These are phyloP conservation scores for Solanum sejunctum DNA, from an alignment of 257 asterid species.

Conservation along the genomic window DNA sequence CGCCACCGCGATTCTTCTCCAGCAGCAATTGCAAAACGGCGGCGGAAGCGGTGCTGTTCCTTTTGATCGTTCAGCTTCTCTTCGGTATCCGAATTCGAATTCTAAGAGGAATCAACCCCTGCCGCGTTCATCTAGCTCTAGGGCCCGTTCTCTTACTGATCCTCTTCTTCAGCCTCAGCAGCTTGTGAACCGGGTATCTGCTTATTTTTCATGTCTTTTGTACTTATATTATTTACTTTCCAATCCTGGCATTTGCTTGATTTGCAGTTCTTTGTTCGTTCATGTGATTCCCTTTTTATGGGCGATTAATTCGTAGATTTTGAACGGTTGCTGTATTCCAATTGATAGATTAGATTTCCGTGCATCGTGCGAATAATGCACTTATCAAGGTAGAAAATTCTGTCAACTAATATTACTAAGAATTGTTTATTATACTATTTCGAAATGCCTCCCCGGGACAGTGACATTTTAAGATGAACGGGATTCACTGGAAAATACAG, in stretches of 20 bases:
- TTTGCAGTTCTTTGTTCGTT: neutral
- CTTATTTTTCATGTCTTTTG: neutral
- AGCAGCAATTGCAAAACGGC: constrained; percentile 72
- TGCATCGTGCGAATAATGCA: neutral
- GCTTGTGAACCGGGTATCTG: constrained; percentile 65
- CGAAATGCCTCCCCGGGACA: neutral
- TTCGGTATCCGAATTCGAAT: constrained; percentile 48
- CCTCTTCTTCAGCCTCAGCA: constrained; percentile 94
- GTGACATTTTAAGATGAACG: neutral
- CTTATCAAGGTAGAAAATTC: neutral
- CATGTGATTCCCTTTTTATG: neutral
- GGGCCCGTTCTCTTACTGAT: constrained; percentile 87
- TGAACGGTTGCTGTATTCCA: neutral
- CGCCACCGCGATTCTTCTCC: constrained; percentile 87
- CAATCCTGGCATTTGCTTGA: neutral
- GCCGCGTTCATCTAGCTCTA: constrained; percentile 80
- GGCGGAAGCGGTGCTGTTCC: constrained; percentile 17
- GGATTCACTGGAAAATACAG: neutral
- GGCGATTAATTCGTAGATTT: neutral
- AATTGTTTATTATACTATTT: neutral
- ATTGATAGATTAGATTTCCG: neutral
- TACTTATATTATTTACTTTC: neutral
- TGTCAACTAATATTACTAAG: neutral
- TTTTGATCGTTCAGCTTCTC: constrained; percentile 84
- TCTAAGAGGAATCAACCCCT: constrained; percentile 50